Evolutionary conservation across 2,329 filamentous ascomycete species (phyloP).

Genomic region (Lecanicillium sp.): DNA sequence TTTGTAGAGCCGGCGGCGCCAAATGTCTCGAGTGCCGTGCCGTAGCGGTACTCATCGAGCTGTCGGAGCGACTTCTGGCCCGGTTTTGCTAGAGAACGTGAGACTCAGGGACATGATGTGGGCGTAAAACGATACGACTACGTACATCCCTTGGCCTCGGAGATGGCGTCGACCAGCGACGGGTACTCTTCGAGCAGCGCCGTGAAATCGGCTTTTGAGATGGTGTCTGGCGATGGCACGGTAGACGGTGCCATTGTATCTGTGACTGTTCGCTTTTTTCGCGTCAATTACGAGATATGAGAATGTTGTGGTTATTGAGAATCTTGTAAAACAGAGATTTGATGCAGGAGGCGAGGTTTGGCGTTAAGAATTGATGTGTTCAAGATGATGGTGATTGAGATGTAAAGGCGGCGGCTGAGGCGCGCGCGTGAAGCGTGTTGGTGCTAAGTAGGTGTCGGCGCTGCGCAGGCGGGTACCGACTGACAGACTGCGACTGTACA

Average conservation of each 20-base stretch:
- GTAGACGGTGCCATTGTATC: neutral
- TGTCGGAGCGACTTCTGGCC: constrained; percentile 47
- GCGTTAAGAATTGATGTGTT: no score
- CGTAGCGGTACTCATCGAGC: constrained; percentile 57
- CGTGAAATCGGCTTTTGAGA: constrained; percentile 30
- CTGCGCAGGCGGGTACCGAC: no score
- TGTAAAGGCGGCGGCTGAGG: neutral
- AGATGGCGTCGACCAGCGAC: constrained; percentile 37
- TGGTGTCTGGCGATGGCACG: constrained; percentile 13
- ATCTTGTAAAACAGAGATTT: neutral
- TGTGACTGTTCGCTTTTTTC: no score
- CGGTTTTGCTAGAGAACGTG: constrained; percentile 33
- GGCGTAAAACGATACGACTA: constrained; percentile 13
- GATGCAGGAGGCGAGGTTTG: no score
- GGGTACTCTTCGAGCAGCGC: constrained; percentile 33
- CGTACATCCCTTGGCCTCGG: constrained; percentile 39
- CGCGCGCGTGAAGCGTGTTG: no score
- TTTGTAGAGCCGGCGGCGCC: constrained; percentile 25
- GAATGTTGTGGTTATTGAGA: no score
- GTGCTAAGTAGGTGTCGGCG: no score
- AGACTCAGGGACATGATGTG: constrained; percentile 6
- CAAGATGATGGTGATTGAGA: no score
- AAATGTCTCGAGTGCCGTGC: constrained; percentile 44
- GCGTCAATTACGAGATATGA: no score
- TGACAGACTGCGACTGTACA: no score